Evolutionary conservation across 179 eudicot genomes (phyloP), one percentile per base, ranked within the genome.

Genomic region (Silene vulgaris): DNA sequence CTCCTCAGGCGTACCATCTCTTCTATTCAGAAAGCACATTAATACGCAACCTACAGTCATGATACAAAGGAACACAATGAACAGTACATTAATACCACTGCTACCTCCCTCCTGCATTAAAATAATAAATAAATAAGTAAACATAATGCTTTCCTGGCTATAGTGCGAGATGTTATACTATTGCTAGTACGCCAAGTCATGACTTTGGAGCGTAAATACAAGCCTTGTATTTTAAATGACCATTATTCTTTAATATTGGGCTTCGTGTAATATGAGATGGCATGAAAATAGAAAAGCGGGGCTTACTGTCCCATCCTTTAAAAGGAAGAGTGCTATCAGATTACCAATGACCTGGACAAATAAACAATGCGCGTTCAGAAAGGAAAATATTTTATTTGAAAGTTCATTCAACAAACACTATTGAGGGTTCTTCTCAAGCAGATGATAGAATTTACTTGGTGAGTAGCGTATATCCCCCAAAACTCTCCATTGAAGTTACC

Each of bases 401-500:
- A 37, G 5, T 16, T 6, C 17, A 29, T n/a, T 37, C 17, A 67
- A 21, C 2, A 21, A 17, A 17, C 59, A 21, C 7, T 65, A n/a
- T 30, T 11, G 50, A 35, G 35, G 14, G 32, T 23, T 37, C 7
- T 52, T 37, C 32, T 56, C 9, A 71, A 77, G 21, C 14, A 40
- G 20, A 65, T 35, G n/a, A 21, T 8, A 16, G 29, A n/a, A 68
- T 45, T 7, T 60, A 94, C 97, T 91, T 95, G 99, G 79, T 90
- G 91, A 82, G 87, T 76, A 12, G 97, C 99, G 80, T 86, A 95
- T 74, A 95, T 85, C 65, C 91, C 97, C 90, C 91, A 92, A 76
- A 95, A 95, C 75, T 86, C 90, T 77, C 99, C 99, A 80, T 92
- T 95, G 80, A 95, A 92, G 82, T 84, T 82, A 50, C 99, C 99